A percentile compares a stretch with the other conserved stretches of the same genome.
phyloP scores from a whole-genome alignment of 768 basidiomycete species.

The Roridomyces roridus region DNA sequence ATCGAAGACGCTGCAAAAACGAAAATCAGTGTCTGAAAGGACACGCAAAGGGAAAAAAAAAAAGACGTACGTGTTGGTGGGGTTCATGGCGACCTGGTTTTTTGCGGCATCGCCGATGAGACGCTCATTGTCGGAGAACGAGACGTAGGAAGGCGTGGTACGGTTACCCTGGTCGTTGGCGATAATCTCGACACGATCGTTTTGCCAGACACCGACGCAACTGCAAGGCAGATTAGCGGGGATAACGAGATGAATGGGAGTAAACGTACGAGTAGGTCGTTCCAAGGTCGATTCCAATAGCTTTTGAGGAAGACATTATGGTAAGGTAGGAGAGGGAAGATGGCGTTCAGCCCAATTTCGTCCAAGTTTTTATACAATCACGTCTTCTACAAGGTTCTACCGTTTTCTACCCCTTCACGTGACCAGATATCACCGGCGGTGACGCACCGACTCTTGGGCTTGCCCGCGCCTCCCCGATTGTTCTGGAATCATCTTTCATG shows the following conservation, averaged over 20 bases:
- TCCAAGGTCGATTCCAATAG: constrained; percentile 89
- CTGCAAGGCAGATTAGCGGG: constrained; percentile 9
- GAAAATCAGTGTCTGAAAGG: constrained; percentile 18
- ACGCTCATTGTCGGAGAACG: constrained; percentile 94
- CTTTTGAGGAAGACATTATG: constrained; percentile 71
- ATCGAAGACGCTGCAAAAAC: constrained; percentile 19
- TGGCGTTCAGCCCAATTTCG: not conserved
- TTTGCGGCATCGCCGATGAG: constrained; percentile 99
- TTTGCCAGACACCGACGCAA: constrained; percentile 99
- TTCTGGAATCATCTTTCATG: too few relatives aligned
- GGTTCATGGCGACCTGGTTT: constrained; percentile 99
- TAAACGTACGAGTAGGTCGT: constrained; percentile 88
- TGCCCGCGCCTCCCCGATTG: too few relatives aligned
- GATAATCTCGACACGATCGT: constrained; percentile 99
- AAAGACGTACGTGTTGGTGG: constrained; percentile 40
- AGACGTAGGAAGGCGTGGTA: constrained; percentile 95
- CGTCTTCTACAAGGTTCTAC: not conserved
- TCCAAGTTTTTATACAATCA: constrained; percentile 35
- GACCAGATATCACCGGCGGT: not conserved
- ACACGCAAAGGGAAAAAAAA: constrained; percentile 16
- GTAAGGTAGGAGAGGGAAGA: constrained; percentile 22
- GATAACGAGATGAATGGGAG: not conserved
- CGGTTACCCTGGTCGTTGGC: constrained; percentile 95
- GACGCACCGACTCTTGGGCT: too few relatives aligned
- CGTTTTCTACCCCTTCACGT: not conserved